Evolutionary conservation across 345 rosid genomes (phyloP).

Genomic region (Crucihimalaya himalaica): DNA sequence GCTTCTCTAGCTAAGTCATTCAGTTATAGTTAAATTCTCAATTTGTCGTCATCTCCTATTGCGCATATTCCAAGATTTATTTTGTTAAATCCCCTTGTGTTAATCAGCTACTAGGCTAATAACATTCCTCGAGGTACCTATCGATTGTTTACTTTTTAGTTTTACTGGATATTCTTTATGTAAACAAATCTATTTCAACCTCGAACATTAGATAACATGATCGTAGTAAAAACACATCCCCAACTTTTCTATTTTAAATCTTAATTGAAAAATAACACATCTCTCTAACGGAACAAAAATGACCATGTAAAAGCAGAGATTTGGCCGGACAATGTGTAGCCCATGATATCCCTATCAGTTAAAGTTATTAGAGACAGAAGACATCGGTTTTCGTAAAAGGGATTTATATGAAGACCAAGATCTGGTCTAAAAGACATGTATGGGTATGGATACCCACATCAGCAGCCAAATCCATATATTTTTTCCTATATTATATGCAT

Average conservation of each 20-base stretch:
- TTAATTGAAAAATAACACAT: neutral
- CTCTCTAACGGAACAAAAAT: slow-evolving; percentile 13
- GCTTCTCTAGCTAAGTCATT: slow-evolving; percentile 2
- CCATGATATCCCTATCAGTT: slow-evolving; percentile 29
- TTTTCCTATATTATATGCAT: neutral
- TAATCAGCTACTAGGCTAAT: slow-evolving; percentile 1
- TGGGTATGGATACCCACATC: slow-evolving; percentile 8
- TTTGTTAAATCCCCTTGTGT: neutral
- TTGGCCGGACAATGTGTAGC: slow-evolving; percentile 21
- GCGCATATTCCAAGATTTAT: neutral
- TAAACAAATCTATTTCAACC: neutral
- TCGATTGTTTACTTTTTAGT: neutral
- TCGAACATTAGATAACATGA: neutral
- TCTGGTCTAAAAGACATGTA: slow-evolving; percentile 31
- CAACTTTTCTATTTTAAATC: neutral
- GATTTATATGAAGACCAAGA: slow-evolving; percentile 31
- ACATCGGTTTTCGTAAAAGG: slow-evolving; percentile 34
- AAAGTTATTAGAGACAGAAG: slow-evolving; percentile 35
- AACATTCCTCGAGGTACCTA: neutral
- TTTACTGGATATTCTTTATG: neutral
- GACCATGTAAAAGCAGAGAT: slow-evolving; percentile 18
- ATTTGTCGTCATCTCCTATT: neutral
- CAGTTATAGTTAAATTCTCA: neutral
- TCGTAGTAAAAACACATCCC: neutral
- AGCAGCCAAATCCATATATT: neutral